Evolutionary conservation across 192 early-diverging fungal genomes (phyloP).

Genomic region (Coemansia sp.): DNA sequence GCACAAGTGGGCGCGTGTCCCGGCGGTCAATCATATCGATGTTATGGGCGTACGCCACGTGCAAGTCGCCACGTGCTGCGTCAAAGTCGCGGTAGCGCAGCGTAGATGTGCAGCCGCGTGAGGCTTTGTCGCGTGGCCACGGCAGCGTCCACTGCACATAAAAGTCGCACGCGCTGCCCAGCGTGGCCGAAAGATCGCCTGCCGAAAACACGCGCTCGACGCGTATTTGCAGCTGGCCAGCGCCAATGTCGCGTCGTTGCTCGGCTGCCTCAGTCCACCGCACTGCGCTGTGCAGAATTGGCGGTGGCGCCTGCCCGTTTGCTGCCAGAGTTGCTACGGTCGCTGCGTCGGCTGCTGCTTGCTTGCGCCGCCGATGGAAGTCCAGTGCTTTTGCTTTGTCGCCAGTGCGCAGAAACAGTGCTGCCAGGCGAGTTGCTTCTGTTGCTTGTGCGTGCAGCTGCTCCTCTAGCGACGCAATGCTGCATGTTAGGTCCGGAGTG

Average conservation of each 20-base stretch:
- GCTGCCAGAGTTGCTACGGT: constrained; percentile 24
- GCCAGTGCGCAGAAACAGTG: constrained; percentile 28
- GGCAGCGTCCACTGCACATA: constrained; percentile 46
- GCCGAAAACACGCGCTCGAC: constrained; percentile 36
- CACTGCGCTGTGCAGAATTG: constrained; percentile 36
- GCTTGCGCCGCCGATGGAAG: constrained; percentile 44
- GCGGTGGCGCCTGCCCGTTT: constrained; percentile 25
- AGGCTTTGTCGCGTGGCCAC: constrained; percentile 40
- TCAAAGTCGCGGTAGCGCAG: constrained; percentile 42
- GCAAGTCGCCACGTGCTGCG: constrained; percentile 17
- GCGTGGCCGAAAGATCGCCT: constrained; percentile 44
- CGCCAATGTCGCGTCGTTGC: constrained; percentile 45
- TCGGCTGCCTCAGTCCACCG: constrained; percentile 35
- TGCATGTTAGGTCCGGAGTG: constrained; percentile 6
- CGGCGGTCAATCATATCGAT: constrained; percentile 42
- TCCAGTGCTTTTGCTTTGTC: constrained; percentile 42
- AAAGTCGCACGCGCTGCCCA: constrained; percentile 30
- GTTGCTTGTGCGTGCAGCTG: constrained; percentile 21
- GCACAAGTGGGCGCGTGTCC: constrained; percentile 28
- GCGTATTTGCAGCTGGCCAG: constrained; percentile 36
- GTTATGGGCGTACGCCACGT: constrained; percentile 21
- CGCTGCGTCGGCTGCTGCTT: constrained; percentile 34
- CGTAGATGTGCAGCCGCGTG: constrained; percentile 40
- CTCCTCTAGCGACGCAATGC: constrained; percentile 25
- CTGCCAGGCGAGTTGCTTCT: constrained; percentile 32